These are phyloP conservation scores for Aspergillus novofumigatus DNA, from an alignment of 2,329 filamentous ascomycete genomes.

Conservation along the genomic window DNA sequence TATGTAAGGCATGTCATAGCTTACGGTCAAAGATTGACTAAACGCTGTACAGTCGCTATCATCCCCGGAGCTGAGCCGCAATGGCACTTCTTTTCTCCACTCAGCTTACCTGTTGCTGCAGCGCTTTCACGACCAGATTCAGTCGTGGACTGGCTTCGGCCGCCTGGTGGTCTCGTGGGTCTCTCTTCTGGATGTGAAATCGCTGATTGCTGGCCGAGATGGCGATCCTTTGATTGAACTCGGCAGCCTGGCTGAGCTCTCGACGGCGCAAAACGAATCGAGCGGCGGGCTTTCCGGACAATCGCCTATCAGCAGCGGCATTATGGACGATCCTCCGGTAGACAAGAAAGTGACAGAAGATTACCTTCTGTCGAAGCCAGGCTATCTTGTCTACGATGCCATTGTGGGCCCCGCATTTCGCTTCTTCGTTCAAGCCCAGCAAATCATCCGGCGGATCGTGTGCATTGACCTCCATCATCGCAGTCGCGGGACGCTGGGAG, in stretches of 20 bases:
- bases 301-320: slow-evolving; percentile 3
- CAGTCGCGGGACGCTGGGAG: slow-evolving; percentile 33
- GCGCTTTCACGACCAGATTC: slow-evolving; percentile 23
- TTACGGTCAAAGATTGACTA: neutral
- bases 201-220: slow-evolving; percentile 33
- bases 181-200: slow-evolving; percentile 32
- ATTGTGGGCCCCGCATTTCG: slow-evolving; percentile 29
- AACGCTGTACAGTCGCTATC: slow-evolving; percentile 22
- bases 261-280: neutral
- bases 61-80: slow-evolving; percentile 21
- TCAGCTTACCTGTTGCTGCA: slow-evolving; percentile 29
- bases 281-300: neutral
- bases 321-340: neutral
- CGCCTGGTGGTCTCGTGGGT: slow-evolving; percentile 30
- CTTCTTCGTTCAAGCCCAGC: slow-evolving; percentile 32
- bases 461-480: slow-evolving; percentile 36
- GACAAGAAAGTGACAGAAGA: slow-evolving; percentile 13
- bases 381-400: slow-evolving; percentile 29
- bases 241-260: slow-evolving; percentile 17
- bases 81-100: slow-evolving; percentile 28
- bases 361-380: slow-evolving; percentile 20
- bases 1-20: slow-evolving; percentile 9
- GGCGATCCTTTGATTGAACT: slow-evolving; percentile 30
- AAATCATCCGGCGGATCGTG: slow-evolving; percentile 32
- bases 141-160: slow-evolving; percentile 25